Evolutionary conservation across 164 flowering plant species (phyloP).

Genomic region (Vitis vinifera): DNA sequence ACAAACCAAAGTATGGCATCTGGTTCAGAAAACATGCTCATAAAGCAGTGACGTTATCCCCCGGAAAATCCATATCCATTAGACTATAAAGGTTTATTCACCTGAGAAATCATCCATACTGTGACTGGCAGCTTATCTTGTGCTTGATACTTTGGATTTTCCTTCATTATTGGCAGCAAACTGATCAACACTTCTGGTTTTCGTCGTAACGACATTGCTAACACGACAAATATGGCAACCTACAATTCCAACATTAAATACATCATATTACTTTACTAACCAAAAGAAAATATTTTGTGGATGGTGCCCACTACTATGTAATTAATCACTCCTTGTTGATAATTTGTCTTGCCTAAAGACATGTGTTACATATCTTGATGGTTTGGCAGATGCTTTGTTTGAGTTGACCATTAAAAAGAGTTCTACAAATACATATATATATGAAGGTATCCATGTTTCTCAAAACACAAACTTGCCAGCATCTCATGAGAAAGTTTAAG

Average conservation of each 20-base stretch:
- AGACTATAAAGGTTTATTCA: conserved; percentile 8
- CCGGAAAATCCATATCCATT: no score
- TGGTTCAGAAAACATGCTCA: background rate
- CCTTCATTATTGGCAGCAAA: conserved; percentile 54
- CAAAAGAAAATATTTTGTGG: background rate
- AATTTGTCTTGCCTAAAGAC: no score
- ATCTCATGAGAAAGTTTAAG: no score
- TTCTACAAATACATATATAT: no score
- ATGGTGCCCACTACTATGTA: background rate
- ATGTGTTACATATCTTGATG: no score
- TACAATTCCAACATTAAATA: conserved; percentile 28
- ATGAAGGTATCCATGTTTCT: no score
- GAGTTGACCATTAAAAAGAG: no score
- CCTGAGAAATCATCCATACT: conserved; percentile 87
- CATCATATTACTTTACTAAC: background rate
- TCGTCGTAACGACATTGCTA: conserved; percentile 70
- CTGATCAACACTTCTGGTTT: conserved; percentile 74
- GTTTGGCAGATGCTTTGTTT: no score
- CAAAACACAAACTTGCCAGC: no score
- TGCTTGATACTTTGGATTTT: conserved; percentile 70
- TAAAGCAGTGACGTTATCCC: background rate
- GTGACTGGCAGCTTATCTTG: conserved; percentile 86
- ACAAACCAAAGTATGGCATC: background rate
- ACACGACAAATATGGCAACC: conserved; percentile 88
- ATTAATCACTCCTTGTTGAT: no score